A percentile compares a stretch with the other conserved stretches of the same genome.
phyloP scores from a whole-genome alignment of 352 stramenopile species.

The Globisporangium iwayamae region DNA sequence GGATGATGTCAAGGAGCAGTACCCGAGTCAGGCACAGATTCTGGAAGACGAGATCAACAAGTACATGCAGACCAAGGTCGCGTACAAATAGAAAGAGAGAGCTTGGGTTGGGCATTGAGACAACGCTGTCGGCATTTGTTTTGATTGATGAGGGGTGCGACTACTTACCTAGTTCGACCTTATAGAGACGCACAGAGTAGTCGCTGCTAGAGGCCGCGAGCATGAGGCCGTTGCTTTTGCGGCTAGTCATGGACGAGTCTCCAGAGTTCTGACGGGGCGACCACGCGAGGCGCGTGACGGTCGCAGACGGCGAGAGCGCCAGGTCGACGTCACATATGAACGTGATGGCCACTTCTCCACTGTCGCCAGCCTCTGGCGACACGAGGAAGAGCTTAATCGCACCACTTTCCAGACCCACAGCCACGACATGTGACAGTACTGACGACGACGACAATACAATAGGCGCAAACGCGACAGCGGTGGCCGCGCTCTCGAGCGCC shows the following conservation, averaged over 20 bases:
- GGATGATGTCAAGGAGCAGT: slow-evolving; percentile 61
- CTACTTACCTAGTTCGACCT: slow-evolving; percentile 18
- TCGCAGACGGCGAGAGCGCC: slow-evolving; percentile 27
- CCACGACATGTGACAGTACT: slow-evolving; percentile 31
- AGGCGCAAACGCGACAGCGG: slow-evolving; percentile 57
- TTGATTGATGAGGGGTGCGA: slow-evolving; percentile 2
- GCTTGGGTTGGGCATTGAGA: neutral
- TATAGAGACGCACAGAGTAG: slow-evolving; percentile 52
- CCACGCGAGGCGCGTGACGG: slow-evolving; percentile 54
- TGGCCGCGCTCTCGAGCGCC: slow-evolving; percentile 40
- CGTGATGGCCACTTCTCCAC: slow-evolving; percentile 10
- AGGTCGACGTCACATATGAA: slow-evolving; percentile 21
- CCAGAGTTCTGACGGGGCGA: slow-evolving; percentile 5
- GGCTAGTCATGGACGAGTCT: neutral
- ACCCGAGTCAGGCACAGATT: slow-evolving; percentile 46
- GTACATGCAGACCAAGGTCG: slow-evolving; percentile 68
- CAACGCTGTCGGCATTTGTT: slow-evolving; percentile 2
- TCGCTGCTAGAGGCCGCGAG: slow-evolving; percentile 49
- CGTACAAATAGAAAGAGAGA: slow-evolving; percentile 34
- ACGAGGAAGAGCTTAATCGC: slow-evolving; percentile 37
- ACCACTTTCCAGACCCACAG: slow-evolving; percentile 59
- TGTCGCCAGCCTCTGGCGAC: neutral
- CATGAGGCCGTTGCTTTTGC: neutral
- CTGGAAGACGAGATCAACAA: slow-evolving; percentile 74
- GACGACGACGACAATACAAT: neutral